Base-by-base conservation (phyloP, 225 moss, liverwort and hornwort species). In the Bryoerythrophyllum caledonicum region DNA sequence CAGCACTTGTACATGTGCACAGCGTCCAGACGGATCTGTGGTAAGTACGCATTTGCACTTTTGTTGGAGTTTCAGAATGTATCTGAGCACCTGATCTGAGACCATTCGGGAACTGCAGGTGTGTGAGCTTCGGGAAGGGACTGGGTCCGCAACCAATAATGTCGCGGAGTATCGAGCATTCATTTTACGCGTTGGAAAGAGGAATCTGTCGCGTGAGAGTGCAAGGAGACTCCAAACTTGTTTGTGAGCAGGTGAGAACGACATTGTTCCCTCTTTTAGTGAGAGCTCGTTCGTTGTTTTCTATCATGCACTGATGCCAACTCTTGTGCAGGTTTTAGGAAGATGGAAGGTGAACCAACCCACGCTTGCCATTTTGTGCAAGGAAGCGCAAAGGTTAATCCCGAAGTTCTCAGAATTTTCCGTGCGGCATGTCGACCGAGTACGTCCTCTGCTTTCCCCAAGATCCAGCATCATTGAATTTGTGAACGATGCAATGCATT, bases 161-260 rank as follows among this genome's bases (percentile, higher is more conserved):
- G 95, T 94, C 48, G 97, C 97, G 49, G 97, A 99, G 35, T 99
- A 99, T 56, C 81, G 97, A 69, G 97, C 91, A 65, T 86, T 99
- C 52, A 91, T 99, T 75, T 86, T 90, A 61, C 74, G 97, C 97
- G 16, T 76, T 91, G 44, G 93, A 95, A n/a, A 81, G 93, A 75
- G 97, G 97, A 74, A 93, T 99, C 25, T 86, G 85, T 63, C 89
- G 90, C 27, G 86, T 99, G 66, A 81, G 85, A 78, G 93, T 82
- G 35, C 94, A 99, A 84, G 95, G 97, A 41, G 94, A 94, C 75
- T 99, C 95, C 3, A 95, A 91, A 75, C 90, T 99, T 35, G 95
- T 99, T 25, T 91, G 90, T 76, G 86, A 91, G 85, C 97, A 99
- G 89, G 97, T 99, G 5, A 32, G 32, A 32, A 79, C 54, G 60